Conservation (phyloP, 331 rosid species). For the Quercus tomentella region DNA sequence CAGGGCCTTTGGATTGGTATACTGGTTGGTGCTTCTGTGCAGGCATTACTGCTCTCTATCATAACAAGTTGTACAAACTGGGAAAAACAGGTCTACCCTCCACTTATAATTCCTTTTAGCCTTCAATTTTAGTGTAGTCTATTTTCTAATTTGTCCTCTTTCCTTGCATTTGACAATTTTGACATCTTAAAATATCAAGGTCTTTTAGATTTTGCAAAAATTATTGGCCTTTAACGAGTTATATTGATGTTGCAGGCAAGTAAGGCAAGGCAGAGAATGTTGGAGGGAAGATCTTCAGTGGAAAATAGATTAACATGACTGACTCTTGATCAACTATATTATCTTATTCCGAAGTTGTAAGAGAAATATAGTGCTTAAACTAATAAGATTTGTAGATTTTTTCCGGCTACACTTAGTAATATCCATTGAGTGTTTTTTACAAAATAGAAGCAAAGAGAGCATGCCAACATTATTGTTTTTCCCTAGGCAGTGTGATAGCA, state of each 20-base stretch:
- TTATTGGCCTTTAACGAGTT: not conserved
- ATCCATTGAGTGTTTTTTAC: not conserved
- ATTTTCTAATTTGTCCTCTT: no score
- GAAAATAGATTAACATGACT: slow-evolving; percentile 18
- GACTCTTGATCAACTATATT: not conserved
- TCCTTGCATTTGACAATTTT: no score
- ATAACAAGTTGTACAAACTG: slow-evolving; percentile 52
- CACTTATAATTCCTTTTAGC: not conserved
- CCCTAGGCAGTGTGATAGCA: no score
- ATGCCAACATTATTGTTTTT: not conserved
- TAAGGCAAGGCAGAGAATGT: slow-evolving; percentile 50
- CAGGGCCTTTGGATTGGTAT: slow-evolving; percentile 79
- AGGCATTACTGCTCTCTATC: slow-evolving; percentile 35
- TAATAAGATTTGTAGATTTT: not conserved
- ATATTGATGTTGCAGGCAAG: slow-evolving; percentile 51
- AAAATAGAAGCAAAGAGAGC: not conserved
- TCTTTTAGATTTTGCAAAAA: not conserved
- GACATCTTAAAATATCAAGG: not conserved
- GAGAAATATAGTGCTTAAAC: not conserved
- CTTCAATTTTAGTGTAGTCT: not conserved
- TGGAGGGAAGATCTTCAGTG: slow-evolving; percentile 25
- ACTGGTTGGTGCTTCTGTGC: slow-evolving; percentile 47
- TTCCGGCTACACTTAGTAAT: not conserved
- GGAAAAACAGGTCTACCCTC: slow-evolving; percentile 55
- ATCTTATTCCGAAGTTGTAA: not conserved